Base-by-base conservation (phyloP, 2,329 filamentous ascomycete genomes). In the Huntiella abstrusa region DNA sequence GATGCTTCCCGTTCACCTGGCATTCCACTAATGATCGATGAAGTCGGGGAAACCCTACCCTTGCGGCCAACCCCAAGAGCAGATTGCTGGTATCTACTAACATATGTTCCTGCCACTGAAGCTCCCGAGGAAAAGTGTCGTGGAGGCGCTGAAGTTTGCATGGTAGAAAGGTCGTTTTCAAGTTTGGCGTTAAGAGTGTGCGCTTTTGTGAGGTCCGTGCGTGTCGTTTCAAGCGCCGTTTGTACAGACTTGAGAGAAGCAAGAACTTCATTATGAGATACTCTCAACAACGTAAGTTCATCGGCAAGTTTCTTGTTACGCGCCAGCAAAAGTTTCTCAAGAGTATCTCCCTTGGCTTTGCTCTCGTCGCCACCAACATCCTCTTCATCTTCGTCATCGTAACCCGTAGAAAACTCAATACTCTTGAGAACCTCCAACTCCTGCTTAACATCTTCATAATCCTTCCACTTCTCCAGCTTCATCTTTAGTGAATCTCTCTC, bases 401-500 rank as follows among this genome's bases (percentile, higher is more conserved):
- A 83, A 5, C 84, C 87, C 0, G 84, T 88, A 2, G 88, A 83
- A 55, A 98, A 94, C 59, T 98, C 91, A 55, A 98, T 95, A 54
- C 88, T 93, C 73, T 94, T 94, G 51, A 98, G 73, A 51, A 96
- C 87, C 56, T 96, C 88, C 3, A 98, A 70, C 61, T 98, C 92
- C 53, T 92, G 83, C 63, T 91, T 95, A 41, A 98, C 76, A 49
- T 96, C 88, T 33, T 96, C 87, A 59, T 98, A 98, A 59, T 98
- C 91, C 53, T 76, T 76, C 77, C 84, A 92, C 58, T 83, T 92
- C 52, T 85, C 77, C 3, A 96, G 73, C 63, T 91, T 94, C 34
- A 70, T 66, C 57, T 80, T 83, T 47, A 96, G 66, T 19, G 71
- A 68, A 50, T 95, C 86, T 52, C 83, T 79, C 58, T 96, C 91